A percentile compares a stretch with the other conserved stretches of the same genome.
Conservation (phyloP, 1,139 yeast genomes). For the Blastobotrys aristatus region DNA sequence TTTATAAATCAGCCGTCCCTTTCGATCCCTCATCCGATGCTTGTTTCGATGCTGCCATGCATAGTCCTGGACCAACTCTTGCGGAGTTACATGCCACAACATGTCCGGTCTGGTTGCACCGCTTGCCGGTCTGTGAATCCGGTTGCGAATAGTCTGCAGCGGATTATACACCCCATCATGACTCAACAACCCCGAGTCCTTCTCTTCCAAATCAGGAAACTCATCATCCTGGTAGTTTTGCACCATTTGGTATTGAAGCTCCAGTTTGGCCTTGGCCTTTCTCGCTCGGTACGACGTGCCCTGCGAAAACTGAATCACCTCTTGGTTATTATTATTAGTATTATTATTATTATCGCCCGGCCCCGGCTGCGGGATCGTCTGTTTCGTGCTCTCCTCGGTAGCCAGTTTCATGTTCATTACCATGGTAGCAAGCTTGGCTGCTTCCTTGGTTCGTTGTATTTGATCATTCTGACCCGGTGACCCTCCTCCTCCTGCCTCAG, state of each 20-base stretch:
- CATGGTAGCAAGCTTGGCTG: conserved; percentile 23
- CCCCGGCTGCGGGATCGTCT: not conserved
- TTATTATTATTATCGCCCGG: not conserved
- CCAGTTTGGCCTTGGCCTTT: conserved; percentile 48
- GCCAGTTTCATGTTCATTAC: conserved; percentile 24
- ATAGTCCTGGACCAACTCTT: conserved; percentile 57
- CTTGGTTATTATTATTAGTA: not conserved
- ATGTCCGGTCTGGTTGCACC: conserved; percentile 39
- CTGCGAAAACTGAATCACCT: conserved; percentile 21
- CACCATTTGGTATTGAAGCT: conserved; percentile 47
- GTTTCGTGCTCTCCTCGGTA: conserved; percentile 13
- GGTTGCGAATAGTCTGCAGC: conserved; percentile 67
- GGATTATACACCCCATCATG: conserved; percentile 53
- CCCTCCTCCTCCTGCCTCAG: not conserved
- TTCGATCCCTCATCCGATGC: conserved; percentile 46
- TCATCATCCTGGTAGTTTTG: conserved; percentile 36
- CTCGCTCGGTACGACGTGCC: conserved; percentile 47
- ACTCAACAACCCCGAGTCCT: not conserved
- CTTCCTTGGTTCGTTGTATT: conserved; percentile 17
- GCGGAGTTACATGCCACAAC: conserved; percentile 64
- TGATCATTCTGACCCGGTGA: too few relatives aligned
- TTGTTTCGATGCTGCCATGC: conserved; percentile 66
- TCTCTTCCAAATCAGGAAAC: conserved; percentile 21
- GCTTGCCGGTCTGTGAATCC: conserved; percentile 42
- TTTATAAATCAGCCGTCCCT: conserved; percentile 4